Base-by-base conservation (phyloP, 2,329 filamentous ascomycete species). In the Graphilbum fragrans region DNA sequence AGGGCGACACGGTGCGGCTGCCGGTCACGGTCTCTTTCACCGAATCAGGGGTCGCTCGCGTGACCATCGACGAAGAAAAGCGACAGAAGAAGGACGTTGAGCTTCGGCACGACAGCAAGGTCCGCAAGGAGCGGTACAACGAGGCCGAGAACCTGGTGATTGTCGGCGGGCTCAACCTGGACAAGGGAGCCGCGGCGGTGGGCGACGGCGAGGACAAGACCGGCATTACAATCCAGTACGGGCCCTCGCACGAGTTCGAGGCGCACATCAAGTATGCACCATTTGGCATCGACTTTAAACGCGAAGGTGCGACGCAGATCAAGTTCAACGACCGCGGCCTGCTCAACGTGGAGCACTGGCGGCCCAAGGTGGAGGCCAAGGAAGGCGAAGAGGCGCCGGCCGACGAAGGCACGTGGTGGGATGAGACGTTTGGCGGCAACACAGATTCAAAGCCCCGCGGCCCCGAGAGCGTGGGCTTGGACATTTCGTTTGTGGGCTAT, bases 321-420 rank as follows among this genome's bases (percentile, higher is more conserved):
- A 85, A 82, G 55, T 70, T 98, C 60, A 98, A 98, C 55, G 80
- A 88, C 50, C 77, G 82, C n/a, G 90, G 90, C 1, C 66, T 93
- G 47, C 59, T 98, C 59, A 98, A 96, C 55, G 63, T 96, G 58
- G 92, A 98, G 60, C 92, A 98, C 58, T 98, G 92, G 92, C 72
- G 92, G 46, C 72, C 82, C 35, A 94, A 94, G 71, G 63, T 86
- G 16, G 88, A 94, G 34, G 50, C 55, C 59, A 2, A 66, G 70
- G 48, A 66, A 70, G 46, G 58, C 61, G 42, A 59, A 63, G 37
- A 61, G 57, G 50, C 53, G 29, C 60, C 67, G 14, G 76, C 82
- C 48, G 84, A 92, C 49, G 84, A 95, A 57, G 83, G 80, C 62
- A 95, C 88, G 4, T 95, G 87, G 86, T 98, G 92, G 92, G 92